Evolutionary conservation across 805 yeast genomes (phyloP).

Genomic region (Candida succiphila): DNA sequence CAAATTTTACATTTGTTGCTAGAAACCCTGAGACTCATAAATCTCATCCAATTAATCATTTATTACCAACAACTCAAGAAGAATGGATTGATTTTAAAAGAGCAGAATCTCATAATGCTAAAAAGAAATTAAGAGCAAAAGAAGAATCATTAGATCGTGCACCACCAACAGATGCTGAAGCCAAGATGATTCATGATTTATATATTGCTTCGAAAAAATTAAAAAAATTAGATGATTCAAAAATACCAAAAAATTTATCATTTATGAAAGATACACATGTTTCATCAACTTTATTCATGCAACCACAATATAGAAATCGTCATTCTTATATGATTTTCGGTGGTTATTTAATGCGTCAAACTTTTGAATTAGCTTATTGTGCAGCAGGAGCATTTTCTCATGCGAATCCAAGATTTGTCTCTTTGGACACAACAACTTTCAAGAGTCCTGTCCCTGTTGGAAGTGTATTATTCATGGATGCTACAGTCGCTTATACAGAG

Average conservation of each 20-base stretch:
- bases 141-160: conserved; percentile 46
- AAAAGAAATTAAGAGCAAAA: conserved; percentile 71
- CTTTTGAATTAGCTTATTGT: conserved; percentile 90
- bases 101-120: conserved; percentile 84
- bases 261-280: conserved; percentile 67
- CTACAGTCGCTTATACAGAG: conserved; percentile 80
- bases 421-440: conserved; percentile 85
- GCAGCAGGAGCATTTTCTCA: conserved; percentile 83
- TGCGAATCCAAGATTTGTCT: conserved; percentile 80
- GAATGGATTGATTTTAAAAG: conserved; percentile 81
- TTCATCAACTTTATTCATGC: conserved; percentile 80
- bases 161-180: conserved; percentile 75
- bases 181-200: conserved; percentile 64
- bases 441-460: conserved; percentile 96
- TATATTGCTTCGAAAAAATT: conserved; percentile 43
- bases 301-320: conserved; percentile 92
- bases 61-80: conserved; percentile 62
- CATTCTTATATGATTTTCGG: conserved; percentile 94
- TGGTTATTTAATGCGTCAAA: conserved; percentile 85
- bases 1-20: conserved; percentile 92
- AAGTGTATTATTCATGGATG: conserved; percentile 72
- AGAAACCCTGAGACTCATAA: conserved; percentile 89
- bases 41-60: conserved; percentile 75
- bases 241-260: conserved; percentile 39
- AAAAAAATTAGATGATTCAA: conserved; percentile 20